Conservation (phyloP, 805 yeast species). For the Candida ficus region DNA sequence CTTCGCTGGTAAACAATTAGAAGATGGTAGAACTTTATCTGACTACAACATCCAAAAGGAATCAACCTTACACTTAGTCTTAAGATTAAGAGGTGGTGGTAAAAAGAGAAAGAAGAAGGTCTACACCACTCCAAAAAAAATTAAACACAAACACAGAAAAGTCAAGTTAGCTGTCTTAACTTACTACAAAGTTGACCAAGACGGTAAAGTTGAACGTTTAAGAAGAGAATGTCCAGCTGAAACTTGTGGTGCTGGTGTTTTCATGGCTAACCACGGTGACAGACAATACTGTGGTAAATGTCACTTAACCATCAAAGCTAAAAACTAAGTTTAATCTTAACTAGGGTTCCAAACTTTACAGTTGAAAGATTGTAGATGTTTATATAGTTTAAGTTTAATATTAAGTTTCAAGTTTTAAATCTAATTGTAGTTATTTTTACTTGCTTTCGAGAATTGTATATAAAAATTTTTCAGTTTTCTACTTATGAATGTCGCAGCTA, state of each 20-base stretch:
- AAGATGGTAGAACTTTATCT: conserved; percentile 92
- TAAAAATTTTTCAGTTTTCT: not conserved
- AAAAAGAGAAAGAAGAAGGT: conserved; percentile 99
- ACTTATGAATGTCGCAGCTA: not conserved
- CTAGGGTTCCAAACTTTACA: not conserved
- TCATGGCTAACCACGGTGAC: conserved; percentile 97
- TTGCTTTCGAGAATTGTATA: not conserved
- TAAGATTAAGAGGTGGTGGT: conserved; percentile 99
- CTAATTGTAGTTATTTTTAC: not conserved
- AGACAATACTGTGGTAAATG: conserved; percentile 99
- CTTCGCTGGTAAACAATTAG: conserved; percentile 97
- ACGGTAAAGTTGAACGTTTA: conserved; percentile 97
- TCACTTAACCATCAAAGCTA: conserved; percentile 81
- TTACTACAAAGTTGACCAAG: conserved; percentile 98
- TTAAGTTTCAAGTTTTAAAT: not conserved
- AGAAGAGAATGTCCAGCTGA: conserved; percentile 95
- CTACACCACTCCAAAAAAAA: conserved; percentile 99
- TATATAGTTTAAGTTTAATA: conserved; percentile 1
- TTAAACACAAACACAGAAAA: conserved; percentile 99
- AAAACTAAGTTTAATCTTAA: conserved; percentile 25
- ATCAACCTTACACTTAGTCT: conserved; percentile 91
- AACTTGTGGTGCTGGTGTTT: conserved; percentile 97
- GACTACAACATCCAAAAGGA: conserved; percentile 99
- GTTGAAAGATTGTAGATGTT: not conserved
- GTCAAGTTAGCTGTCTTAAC: conserved; percentile 98